Evolutionary conservation across 2,329 filamentous ascomycete genomes (phyloP).

Genomic region (Neonectria punicea): DNA sequence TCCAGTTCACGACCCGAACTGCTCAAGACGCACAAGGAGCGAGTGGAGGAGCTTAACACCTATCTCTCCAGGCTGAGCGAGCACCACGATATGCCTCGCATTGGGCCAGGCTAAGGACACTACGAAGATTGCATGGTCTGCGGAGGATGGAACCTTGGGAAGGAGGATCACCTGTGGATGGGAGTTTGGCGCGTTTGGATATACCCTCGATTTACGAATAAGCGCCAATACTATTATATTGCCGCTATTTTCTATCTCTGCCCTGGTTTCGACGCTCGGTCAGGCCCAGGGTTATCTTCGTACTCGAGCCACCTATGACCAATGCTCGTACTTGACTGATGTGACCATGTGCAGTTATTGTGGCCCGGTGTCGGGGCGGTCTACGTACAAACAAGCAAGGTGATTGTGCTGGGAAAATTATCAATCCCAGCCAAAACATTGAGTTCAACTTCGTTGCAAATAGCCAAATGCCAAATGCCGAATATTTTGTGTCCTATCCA

Average conservation of each 20-base stretch:
- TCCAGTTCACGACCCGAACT: conserved; percentile 73
- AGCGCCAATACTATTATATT: conserved; percentile 7
- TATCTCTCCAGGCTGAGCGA: conserved; percentile 93
- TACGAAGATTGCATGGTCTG: not conserved
- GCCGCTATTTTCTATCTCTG: not conserved
- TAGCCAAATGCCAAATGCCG: conserved; percentile 22
- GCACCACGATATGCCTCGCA: conserved; percentile 94
- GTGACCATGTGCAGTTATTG: not conserved
- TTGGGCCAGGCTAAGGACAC: conserved; percentile 63
- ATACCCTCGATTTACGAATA: conserved; percentile 35
- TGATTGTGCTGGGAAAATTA: not conserved
- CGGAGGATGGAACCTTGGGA: not conserved
- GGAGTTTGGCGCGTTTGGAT: conserved; percentile 43
- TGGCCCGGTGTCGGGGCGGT: not conserved
- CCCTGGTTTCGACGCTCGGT: not conserved
- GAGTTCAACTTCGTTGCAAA: not conserved
- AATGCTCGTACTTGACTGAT: too few species aligned
- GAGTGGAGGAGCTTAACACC: conserved; percentile 93
- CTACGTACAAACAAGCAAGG: too few species aligned
- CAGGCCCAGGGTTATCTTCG: not conserved
- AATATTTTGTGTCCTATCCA: conserved; percentile 31
- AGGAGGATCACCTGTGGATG: not conserved
- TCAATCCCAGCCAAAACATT: not conserved
- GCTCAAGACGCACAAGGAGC: conserved; percentile 95
- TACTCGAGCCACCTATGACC: not conserved